Percentiles rank a stretch among this genome's conserved stretches.
Conservation (phyloP, 1,284 basidiomycete species). For the Trametes sp. region DNA sequence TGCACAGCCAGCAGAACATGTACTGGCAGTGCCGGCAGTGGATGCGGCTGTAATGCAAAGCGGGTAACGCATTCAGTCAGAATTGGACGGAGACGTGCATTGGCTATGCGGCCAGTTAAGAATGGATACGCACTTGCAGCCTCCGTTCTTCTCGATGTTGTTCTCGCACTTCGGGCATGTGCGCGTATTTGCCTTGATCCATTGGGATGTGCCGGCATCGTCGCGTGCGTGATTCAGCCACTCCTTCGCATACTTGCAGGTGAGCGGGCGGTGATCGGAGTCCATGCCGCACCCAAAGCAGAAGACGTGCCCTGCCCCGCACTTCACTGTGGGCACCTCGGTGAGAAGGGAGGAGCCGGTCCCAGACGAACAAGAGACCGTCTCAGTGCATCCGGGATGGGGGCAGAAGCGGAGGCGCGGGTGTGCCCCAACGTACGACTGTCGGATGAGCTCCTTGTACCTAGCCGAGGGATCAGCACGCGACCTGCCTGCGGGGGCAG, state of each 20-base stretch:
- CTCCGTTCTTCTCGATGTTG: constrained; percentile 78
- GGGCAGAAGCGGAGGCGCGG: constrained; percentile 67
- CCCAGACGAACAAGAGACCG: constrained; percentile 45
- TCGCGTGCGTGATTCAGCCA: constrained; percentile 75
- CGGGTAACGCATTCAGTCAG: background rate
- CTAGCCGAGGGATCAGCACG: constrained; percentile 38
- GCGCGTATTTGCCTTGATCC: constrained; percentile 76
- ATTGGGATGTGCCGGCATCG: constrained; percentile 74
- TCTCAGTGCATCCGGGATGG: constrained; percentile 43
- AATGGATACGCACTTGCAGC: constrained; percentile 62
- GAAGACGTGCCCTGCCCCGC: constrained; percentile 56
- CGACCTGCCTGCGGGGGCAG: background rate
- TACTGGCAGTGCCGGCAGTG: constrained; percentile 66
- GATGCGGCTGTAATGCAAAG: constrained; percentile 39
- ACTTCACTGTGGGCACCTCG: constrained; percentile 65
- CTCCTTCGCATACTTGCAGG: constrained; percentile 63
- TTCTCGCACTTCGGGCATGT: constrained; percentile 71
- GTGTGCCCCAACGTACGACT: constrained; percentile 68
- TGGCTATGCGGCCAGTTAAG: background rate
- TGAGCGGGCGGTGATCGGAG: constrained; percentile 65
- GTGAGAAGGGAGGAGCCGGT: constrained; percentile 52
- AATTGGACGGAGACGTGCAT: background rate
- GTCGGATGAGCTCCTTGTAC: constrained; percentile 63
- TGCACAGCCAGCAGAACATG: constrained; percentile 79
- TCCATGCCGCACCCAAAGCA: constrained; percentile 64